These are phyloP conservation scores for Curvularia eragrostidis DNA, from an alignment of 2,329 filamentous ascomycete species.

Conservation along the genomic window DNA sequence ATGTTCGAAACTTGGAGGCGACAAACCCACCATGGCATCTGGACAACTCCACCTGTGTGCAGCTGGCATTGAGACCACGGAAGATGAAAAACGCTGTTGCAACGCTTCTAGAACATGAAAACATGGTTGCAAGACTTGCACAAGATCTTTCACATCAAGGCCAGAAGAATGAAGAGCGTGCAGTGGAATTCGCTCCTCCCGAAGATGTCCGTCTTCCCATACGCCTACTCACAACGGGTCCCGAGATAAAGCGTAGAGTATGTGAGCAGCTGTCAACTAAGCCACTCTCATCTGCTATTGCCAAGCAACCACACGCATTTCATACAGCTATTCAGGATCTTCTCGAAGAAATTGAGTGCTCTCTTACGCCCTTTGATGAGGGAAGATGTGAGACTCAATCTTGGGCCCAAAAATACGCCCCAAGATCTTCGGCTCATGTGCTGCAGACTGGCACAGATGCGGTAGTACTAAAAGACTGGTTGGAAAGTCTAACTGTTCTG, in stretches of 20 bases:
- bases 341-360: conserved; percentile 65
- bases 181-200: conserved; percentile 24
- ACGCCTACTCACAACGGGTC: conserved; percentile 47
- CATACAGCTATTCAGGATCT: conserved; percentile 68
- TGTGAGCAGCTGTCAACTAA: conserved; percentile 32
- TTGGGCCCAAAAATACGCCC: conserved; percentile 89
- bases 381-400: conserved; percentile 73
- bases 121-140: conserved; percentile 34
- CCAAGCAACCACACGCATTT: conserved; percentile 1
- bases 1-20: conserved; percentile 41
- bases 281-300: conserved; percentile 20
- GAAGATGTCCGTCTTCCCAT: conserved; percentile 43
- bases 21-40: not conserved
- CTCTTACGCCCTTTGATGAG: conserved; percentile 79
- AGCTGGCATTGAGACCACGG: conserved; percentile 24
- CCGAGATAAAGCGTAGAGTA: conserved; percentile 51
- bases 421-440: conserved; percentile 70
- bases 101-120: conserved; percentile 30
- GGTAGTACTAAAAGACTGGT: conserved; percentile 77
- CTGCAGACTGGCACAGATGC: conserved; percentile 77
- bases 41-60: not conserved
- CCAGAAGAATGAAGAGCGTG: not conserved
- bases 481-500: conserved; percentile 76
- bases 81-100: conserved; percentile 52
- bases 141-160: conserved; percentile 24